Evolutionary conservation across 2,329 filamentous ascomycete genomes (phyloP), one percentile per base, ranked within the genome.

Genomic region (Thielaviopsis euricoi): DNA sequence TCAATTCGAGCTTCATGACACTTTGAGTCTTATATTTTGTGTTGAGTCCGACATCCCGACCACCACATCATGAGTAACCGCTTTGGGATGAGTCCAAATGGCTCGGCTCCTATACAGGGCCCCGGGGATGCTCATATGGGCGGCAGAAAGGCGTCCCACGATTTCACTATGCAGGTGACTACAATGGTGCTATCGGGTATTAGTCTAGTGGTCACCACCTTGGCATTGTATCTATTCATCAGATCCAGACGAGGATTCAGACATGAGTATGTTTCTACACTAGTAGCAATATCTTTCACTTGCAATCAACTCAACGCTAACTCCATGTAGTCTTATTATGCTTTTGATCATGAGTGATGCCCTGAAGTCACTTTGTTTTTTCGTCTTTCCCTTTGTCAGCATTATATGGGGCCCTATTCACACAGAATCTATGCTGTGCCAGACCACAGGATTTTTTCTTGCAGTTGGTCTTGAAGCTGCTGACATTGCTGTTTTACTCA

Each of bases 211-310:
- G 73, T 79, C 12, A 77, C 77, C 0, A 64, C 81, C 6, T 65
- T 79, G 29, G 76, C 81, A 1, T 76, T 85, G 48, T 86, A 84
- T 69, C 89, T 83, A 82, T 89, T 90, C 65, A 72, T 80, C 59
- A 76, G 80, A 61, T 89, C 89, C 83, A 77, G 80, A 63, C 78
- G 85, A 65, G 82, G 77, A 62, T 90, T 89, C 67, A 79, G 86
- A 52, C 85, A 89, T 67, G 81, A 84, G 82, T 83, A 71, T 71
- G 79, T 70, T 29, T n/a, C 17, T n/a, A n/a, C n/a, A n/a, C 17
- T 60, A 64, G 66, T 67, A 65, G 57, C n/a, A 23, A 15, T 9
- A 6, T 15, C 37, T 61, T 22, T 25, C 10, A 7, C 15, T 43
- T n/a, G 13, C 10, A n/a, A n/a, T n/a, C n/a, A n/a, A n/a, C n/a